Conservation (phyloP, 225 moss, liverwort and hornwort species). For the Ulota crispa region DNA sequence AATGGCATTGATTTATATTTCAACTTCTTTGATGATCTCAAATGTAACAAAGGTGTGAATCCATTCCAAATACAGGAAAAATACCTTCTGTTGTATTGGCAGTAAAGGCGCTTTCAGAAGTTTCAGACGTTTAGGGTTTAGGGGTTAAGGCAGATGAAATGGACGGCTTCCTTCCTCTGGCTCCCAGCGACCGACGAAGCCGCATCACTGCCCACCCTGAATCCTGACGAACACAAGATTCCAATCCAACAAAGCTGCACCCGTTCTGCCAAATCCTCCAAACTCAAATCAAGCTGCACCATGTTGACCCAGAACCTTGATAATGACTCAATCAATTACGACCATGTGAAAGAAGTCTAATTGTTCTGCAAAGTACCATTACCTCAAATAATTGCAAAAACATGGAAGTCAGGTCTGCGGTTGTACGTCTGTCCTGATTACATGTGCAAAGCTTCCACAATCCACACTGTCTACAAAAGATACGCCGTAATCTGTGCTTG, state of each 20-base stretch:
- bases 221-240: background rate
- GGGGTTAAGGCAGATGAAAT: background rate
- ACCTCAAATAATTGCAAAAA: background rate
- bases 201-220: background rate
- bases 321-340: background rate
- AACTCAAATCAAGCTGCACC: background rate
- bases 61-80: no score
- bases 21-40: no score
- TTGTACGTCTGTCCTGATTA: background rate
- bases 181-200: background rate
- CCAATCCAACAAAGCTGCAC: background rate
- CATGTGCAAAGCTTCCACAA: background rate
- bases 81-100: no score
- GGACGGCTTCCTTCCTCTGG: background rate
- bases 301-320: background rate
- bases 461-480: background rate
- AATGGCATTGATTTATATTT: no score
- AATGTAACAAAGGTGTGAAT: no score
- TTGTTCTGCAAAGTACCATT: background rate
- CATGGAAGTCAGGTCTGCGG: background rate
- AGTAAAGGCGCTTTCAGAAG: no score
- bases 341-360: slow-evolving; percentile 1
- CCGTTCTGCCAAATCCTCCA: background rate
- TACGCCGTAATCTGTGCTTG: background rate
- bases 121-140: no score